Evolutionary conservation across 345 rosid species (phyloP).

Genomic region (Hibiscus syriacus): DNA sequence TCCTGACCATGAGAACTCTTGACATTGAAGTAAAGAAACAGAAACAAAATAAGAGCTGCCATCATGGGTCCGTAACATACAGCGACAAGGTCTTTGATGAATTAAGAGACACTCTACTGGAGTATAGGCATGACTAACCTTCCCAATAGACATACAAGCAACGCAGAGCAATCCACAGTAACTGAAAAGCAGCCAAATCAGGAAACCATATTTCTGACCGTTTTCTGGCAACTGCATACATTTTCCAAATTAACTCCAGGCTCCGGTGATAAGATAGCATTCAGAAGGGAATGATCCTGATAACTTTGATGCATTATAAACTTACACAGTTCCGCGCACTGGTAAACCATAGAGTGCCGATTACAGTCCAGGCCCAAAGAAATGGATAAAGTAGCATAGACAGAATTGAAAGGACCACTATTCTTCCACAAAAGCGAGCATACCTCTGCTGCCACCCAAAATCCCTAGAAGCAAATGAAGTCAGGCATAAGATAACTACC

Average conservation of each 20-base stretch:
- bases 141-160: constrained; percentile 69
- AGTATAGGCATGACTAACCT: constrained; percentile 35
- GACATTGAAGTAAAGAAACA: neutral
- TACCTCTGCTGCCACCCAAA: constrained; percentile 94
- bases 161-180: constrained; percentile 85
- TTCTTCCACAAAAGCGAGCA: constrained; percentile 18
- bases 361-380: no score
- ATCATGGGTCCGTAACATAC: neutral
- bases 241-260: neutral
- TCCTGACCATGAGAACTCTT: neutral
- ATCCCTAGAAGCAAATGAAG: constrained; percentile 46
- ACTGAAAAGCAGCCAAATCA: constrained; percentile 91
- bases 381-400: neutral
- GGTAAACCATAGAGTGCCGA: constrained; percentile 88
- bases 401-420: neutral
- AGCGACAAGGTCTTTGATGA: neutral
- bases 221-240: constrained; percentile 68
- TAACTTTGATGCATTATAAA: neutral
- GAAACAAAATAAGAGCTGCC: neutral
- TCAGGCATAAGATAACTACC: constrained; percentile 1
- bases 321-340: constrained; percentile 73
- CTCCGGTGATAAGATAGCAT: constrained; percentile 6
- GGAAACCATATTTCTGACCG: constrained; percentile 96
- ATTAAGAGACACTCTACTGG: neutral
- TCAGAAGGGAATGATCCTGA: neutral